A percentile compares a stretch with the other conserved stretches of the same genome.
Conservation (phyloP, 768 basidiomycete genomes). For the Russula compacta region DNA sequence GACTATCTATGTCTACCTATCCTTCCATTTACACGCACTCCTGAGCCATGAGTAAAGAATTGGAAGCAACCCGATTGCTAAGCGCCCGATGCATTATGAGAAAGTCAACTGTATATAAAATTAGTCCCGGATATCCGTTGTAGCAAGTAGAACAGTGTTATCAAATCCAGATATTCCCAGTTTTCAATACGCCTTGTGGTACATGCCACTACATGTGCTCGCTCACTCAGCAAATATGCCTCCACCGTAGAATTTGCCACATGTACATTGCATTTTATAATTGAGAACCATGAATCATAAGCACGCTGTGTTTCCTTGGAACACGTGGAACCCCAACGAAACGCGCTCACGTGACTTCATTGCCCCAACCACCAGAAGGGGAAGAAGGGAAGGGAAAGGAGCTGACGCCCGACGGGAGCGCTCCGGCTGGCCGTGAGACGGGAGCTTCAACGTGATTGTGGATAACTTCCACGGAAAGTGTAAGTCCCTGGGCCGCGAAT, state of each 20-base stretch:
- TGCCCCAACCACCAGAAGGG: slow-evolving; percentile 10
- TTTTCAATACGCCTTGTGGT: not conserved
- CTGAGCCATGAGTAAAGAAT: no score
- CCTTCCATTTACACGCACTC: no score
- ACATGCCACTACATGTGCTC: not conserved
- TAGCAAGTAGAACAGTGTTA: not conserved
- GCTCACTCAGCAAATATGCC: not conserved
- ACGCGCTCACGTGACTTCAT: slow-evolving; percentile 15
- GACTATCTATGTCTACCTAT: no score
- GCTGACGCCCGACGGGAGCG: not conserved
- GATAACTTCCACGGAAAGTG: not conserved
- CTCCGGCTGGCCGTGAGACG: not conserved
- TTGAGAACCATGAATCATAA: not conserved
- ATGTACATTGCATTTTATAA: not conserved
- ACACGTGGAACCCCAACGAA: slow-evolving; percentile 14
- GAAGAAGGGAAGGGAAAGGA: not conserved
- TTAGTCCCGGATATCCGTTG: no score
- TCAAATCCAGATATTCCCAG: not conserved
- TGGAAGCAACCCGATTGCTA: no score
- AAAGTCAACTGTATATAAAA: no score
- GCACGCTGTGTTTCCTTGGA: not conserved
- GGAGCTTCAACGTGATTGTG: not conserved
- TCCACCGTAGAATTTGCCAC: not conserved
- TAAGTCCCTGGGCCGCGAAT: not conserved
- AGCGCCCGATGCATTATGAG: no score